Conservation (phyloP, 1,284 basidiomycete species). For the Vanrija sp. region DNA sequence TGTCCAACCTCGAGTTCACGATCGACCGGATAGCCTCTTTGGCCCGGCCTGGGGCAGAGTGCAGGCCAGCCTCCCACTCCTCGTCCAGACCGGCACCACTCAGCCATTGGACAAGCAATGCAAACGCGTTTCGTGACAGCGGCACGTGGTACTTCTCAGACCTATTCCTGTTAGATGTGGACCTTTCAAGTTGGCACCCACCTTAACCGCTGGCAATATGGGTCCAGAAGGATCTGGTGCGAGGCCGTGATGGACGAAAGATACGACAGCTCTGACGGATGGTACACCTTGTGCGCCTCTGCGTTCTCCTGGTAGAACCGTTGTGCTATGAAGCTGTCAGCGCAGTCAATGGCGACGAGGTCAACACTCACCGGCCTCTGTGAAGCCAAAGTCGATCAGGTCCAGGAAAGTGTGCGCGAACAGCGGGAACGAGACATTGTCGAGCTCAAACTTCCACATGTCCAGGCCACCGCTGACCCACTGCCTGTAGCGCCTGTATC, state of each 20-base stretch:
- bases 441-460: conserved; percentile 96
- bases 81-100: conserved; percentile 79
- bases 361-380: conserved; percentile 69
- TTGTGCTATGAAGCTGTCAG: conserved; percentile 74
- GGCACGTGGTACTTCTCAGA: conserved; percentile 86
- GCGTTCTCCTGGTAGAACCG: conserved; percentile 73
- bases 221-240: conserved; percentile 77
- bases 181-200: conserved; percentile 7
- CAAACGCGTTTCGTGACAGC: conserved; percentile 88
- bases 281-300: conserved; percentile 63
- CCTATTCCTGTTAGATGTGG: conserved; percentile 8
- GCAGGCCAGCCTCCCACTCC: conserved; percentile 70
- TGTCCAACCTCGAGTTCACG: conserved; percentile 85
- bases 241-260: conserved; percentile 78
- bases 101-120: conserved; percentile 90
- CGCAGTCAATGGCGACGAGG: conserved; percentile 56
- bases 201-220: conserved; percentile 77
- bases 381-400: conserved; percentile 83
- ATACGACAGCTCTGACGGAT: conserved; percentile 70
- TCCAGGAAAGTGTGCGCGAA: conserved; percentile 98
- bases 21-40: conserved; percentile 77
- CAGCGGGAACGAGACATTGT: conserved; percentile 85
- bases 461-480: conserved; percentile 59
- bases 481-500: conserved; percentile 75
- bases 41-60: conserved; percentile 60